Percentiles rank a stretch among this genome's conserved stretches.
phyloP scores from a whole-genome alignment of 2,329 filamentous ascomycete genomes.

The Myriosclerotinia curreyana region DNA sequence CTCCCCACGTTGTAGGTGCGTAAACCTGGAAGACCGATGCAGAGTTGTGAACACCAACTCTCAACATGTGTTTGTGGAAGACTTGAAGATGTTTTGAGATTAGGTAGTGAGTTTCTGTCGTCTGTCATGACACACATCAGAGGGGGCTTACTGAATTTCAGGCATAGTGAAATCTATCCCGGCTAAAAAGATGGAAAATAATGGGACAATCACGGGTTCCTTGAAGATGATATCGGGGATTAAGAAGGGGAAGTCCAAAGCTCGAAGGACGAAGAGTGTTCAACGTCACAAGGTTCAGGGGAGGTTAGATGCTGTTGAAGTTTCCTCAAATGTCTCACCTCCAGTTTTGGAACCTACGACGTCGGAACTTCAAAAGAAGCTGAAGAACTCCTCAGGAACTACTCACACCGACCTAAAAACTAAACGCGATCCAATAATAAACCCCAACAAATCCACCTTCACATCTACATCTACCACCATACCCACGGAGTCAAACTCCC shows the following conservation, averaged over 20 bases:
- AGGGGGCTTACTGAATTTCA: too few relatives aligned
- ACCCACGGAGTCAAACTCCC: not conserved
- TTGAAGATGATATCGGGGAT: not conserved
- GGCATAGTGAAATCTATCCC: too few relatives aligned
- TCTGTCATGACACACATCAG: too few relatives aligned
- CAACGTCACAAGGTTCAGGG: not conserved
- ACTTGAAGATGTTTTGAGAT: conserved; percentile 25
- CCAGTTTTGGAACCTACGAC: not conserved
- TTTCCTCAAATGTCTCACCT: not conserved
- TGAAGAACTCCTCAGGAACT: not conserved
- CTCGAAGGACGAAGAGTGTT: not conserved
- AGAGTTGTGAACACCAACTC: conserved; percentile 34
- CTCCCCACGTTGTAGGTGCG: conserved; percentile 31
- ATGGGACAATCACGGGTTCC: not conserved
- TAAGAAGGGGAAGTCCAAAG: not conserved
- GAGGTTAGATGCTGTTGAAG: not conserved
- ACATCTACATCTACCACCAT: too few relatives aligned
- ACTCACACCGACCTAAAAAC: not conserved
- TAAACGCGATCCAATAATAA: too few relatives aligned
- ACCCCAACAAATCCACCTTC: not conserved
- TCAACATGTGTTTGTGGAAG: conserved; percentile 32
- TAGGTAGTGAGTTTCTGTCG: not conserved
- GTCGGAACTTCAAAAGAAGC: not conserved
- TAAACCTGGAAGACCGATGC: conserved; percentile 35
- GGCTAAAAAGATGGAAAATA: not conserved